Conservation (phyloP, 2,329 filamentous ascomycete species). For the Talaromyces sp. region DNA sequence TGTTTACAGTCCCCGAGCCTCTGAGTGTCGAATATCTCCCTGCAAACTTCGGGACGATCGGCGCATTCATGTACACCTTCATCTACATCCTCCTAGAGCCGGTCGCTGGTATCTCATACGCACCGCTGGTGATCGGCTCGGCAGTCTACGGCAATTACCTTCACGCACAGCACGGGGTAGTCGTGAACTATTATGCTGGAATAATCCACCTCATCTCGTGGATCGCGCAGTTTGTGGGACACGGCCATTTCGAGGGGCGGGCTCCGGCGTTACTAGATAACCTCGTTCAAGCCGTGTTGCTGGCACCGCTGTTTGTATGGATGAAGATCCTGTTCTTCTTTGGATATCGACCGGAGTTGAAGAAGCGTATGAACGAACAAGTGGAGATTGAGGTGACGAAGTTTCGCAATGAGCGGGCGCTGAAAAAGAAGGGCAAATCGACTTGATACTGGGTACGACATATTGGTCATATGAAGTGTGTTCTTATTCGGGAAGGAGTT, state of each 20-base stretch:
- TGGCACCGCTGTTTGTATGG: constrained; percentile 97
- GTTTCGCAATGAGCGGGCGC: constrained; percentile 60
- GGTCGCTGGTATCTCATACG: constrained; percentile 78
- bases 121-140: constrained; percentile 73
- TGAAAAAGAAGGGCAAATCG: constrained; percentile 19
- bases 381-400: constrained; percentile 78
- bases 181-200: constrained; percentile 67
- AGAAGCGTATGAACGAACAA: constrained; percentile 74
- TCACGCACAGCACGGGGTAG: constrained; percentile 63
- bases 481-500: too few relatives aligned
- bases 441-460: neutral
- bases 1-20: constrained; percentile 57
- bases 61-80: constrained; percentile 66
- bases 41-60: constrained; percentile 61
- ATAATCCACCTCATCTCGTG: constrained; percentile 74
- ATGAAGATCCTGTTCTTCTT: constrained; percentile 88
- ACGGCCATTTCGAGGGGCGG: constrained; percentile 83
- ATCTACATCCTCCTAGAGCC: constrained; percentile 93
- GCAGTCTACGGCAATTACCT: constrained; percentile 78
- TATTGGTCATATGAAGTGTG: neutral
- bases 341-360: constrained; percentile 87
- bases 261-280: constrained; percentile 91
- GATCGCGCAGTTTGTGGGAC: constrained; percentile 88
- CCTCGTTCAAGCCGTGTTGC: constrained; percentile 83
- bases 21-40: constrained; percentile 61